A percentile compares a stretch with the other conserved stretches of the same genome.
Evolutionary conservation across 441 rosid species (phyloP).

Genomic region (Populus hybrid): DNA sequence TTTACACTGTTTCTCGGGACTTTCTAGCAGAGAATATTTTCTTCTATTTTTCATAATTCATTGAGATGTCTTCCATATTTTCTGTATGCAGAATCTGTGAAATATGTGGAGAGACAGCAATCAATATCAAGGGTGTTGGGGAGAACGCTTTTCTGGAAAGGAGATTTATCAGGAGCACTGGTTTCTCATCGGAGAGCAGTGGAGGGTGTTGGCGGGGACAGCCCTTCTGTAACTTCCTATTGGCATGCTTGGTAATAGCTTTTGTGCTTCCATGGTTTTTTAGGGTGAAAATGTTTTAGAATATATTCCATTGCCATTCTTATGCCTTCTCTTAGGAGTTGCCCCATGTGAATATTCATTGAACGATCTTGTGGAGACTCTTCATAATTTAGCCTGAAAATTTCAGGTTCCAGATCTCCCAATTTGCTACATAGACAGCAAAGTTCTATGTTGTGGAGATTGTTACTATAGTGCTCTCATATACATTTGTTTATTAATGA

Average conservation of each 20-base stretch:
- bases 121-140: slow-evolving; percentile 42
- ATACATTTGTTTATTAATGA: not conserved
- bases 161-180: slow-evolving; percentile 21
- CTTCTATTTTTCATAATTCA: not conserved
- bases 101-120: slow-evolving; percentile 59
- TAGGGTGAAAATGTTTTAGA: slow-evolving; percentile 53
- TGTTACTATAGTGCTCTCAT: not conserved
- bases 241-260: slow-evolving; percentile 68
- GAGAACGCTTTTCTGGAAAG: slow-evolving; percentile 45
- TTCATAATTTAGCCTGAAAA: not conserved
- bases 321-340: not conserved
- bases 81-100: slow-evolving; percentile 50
- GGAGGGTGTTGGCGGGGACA: slow-evolving; percentile 57
- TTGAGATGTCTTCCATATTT: not conserved
- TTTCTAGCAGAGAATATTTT: not conserved
- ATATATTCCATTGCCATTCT: slow-evolving; percentile 3
- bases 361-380: not conserved
- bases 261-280: slow-evolving; percentile 73
- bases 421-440: slow-evolving; percentile 12
- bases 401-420: slow-evolving; percentile 1
- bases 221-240: slow-evolving; percentile 65
- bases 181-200: slow-evolving; percentile 21
- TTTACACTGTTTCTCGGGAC: not conserved
- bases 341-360: not conserved
- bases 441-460: not conserved